phyloP scores from a whole-genome alignment of 2,329 filamentous ascomycete species.

The Pestalotiopsis sp. region DNA sequence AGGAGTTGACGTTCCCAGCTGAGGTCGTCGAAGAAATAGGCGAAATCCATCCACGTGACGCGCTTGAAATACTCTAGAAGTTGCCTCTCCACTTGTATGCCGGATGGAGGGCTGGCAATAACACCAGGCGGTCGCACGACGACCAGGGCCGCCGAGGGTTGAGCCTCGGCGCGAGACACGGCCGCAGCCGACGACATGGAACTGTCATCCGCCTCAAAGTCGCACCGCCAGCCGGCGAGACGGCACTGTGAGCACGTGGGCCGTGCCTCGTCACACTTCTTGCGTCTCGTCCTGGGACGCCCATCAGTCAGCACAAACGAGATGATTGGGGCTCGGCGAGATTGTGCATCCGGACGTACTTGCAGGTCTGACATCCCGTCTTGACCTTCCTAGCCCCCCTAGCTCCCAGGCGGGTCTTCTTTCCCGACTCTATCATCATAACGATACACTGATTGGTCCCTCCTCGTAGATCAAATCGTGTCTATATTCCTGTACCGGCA shows the following conservation, averaged over 20 bases:
- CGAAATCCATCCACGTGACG: background rate
- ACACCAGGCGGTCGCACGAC: background rate
- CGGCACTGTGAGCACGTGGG: constrained; percentile 2
- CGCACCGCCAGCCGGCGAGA: background rate
- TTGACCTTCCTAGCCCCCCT: constrained; percentile 4
- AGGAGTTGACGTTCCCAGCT: background rate
- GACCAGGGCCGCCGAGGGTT: background rate
- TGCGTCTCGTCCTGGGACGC: background rate
- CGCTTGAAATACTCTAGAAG: background rate
- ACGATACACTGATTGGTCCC: background rate
- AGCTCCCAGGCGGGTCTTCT: background rate
- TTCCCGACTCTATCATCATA: background rate
- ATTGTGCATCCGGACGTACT: background rate
- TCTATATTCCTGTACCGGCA: background rate
- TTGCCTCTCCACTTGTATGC: background rate
- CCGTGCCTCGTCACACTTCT: constrained; percentile 4
- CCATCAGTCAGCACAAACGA: background rate
- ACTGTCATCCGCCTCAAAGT: background rate
- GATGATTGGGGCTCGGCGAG: background rate
- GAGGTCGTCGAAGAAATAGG: background rate
- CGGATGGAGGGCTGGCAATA: background rate
- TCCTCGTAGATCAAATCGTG: background rate
- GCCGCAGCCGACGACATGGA: background rate
- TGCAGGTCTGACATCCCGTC: constrained; percentile 5
- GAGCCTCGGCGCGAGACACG: background rate